phyloP scores from a whole-genome alignment of 2,329 filamentous ascomycete species.

The Aspergillus fructus region DNA sequence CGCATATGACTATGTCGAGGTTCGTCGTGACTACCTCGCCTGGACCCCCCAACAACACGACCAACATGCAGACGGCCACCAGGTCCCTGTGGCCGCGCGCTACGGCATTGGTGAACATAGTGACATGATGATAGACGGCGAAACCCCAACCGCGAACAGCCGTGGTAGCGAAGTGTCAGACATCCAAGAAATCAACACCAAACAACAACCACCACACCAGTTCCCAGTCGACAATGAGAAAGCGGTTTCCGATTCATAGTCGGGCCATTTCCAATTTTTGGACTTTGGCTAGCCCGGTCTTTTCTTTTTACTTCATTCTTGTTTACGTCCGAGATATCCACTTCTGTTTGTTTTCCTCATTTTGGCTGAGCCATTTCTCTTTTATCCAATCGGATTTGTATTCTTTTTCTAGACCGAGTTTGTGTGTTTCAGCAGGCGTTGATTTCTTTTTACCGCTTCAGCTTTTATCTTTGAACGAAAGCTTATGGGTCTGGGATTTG shows the following conservation, averaged over 20 bases:
- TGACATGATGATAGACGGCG: constrained; percentile 60
- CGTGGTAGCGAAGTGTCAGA: constrained; percentile 31
- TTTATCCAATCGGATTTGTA: constrained; percentile 10
- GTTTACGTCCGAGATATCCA: constrained; percentile 28
- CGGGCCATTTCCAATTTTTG: constrained; percentile 1
- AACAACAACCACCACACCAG: constrained; percentile 27
- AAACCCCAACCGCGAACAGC: constrained; percentile 36
- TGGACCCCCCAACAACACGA: constrained; percentile 49
- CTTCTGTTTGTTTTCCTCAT: constrained; percentile 17
- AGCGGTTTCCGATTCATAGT: constrained; percentile 11
- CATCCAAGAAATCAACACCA: constrained; percentile 33
- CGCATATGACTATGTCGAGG: constrained; percentile 54
- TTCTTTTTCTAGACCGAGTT: constrained; percentile 12
- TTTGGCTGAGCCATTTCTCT: constrained; percentile 25
- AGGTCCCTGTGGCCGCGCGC: constrained; percentile 58
- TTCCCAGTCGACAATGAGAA: constrained; percentile 14
- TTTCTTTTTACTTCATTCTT: constrained; percentile 14
- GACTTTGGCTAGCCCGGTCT: not conserved
- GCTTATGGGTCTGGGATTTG: not conserved
- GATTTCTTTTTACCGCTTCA: constrained; percentile 1
- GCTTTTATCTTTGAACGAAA: not conserved
- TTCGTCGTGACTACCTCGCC: constrained; percentile 51
- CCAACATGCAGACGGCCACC: constrained; percentile 48
- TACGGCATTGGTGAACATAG: constrained; percentile 62
- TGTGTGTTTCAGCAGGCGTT: constrained; percentile 13